phyloP scores from a whole-genome alignment of 108 stramenopile genomes.

The Seminavis robusta region DNA sequence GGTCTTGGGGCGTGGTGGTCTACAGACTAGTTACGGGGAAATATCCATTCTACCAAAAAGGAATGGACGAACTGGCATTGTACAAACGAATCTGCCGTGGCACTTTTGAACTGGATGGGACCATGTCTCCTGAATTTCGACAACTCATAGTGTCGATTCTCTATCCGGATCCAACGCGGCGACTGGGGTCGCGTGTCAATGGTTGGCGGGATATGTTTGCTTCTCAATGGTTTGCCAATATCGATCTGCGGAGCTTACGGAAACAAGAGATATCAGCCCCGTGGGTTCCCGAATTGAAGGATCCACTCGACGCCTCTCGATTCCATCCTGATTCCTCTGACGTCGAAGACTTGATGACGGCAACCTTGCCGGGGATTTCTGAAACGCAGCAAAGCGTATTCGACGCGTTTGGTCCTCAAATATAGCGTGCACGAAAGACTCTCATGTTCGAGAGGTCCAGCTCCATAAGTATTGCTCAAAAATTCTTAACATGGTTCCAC shows the following conservation, averaged over 20 bases:
- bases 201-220: constrained; percentile 54
- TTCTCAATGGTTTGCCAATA: constrained; percentile 71
- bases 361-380: constrained; percentile 8
- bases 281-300: constrained; percentile 76
- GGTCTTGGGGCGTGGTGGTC: constrained; percentile 80
- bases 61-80: constrained; percentile 64
- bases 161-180: constrained; percentile 42
- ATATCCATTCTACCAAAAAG: constrained; percentile 59
- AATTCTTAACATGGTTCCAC: too few species aligned
- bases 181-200: constrained; percentile 69
- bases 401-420: constrained; percentile 22
- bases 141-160: constrained; percentile 51
- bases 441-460: too few species aligned
- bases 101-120: constrained; percentile 12
- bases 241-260: constrained; percentile 59
- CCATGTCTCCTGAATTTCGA: constrained; percentile 17
- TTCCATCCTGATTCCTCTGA: constrained; percentile 19
- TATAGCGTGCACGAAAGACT: too few species aligned
- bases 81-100: constrained; percentile 73
- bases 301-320: constrained; percentile 45
- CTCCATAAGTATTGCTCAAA: too few species aligned
- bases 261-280: constrained; percentile 77
- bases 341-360: constrained; percentile 16
- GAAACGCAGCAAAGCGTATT: constrained; percentile 26
- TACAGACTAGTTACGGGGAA: constrained; percentile 80